Evolutionary conservation across 257 asterid genomes (phyloP).

Genomic region (Thymus quinquecostatus): DNA sequence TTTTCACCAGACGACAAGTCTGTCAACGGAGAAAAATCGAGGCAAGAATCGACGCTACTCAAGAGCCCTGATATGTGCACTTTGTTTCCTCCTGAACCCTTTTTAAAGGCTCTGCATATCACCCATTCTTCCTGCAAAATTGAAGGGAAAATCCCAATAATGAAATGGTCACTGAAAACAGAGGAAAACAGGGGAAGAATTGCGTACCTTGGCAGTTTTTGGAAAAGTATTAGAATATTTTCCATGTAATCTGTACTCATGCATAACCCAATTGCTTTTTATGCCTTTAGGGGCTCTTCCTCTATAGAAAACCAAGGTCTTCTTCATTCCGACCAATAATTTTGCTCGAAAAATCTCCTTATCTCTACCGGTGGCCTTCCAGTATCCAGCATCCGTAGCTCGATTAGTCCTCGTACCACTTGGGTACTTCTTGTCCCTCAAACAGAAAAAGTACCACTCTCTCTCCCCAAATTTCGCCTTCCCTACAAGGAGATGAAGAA

Average conservation of each 20-base stretch:
- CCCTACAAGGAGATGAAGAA: slow-evolving; percentile 39
- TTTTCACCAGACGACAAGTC: slow-evolving; percentile 45
- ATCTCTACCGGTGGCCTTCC: slow-evolving; percentile 86
- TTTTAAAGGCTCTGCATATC: slow-evolving; percentile 66
- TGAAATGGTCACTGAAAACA: not conserved
- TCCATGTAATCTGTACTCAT: slow-evolving; percentile 67
- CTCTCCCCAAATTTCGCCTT: slow-evolving; percentile 73
- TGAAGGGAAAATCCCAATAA: not conserved
- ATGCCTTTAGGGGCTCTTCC: slow-evolving; percentile 80
- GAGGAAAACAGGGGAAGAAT: slow-evolving; percentile 18
- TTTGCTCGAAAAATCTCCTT: slow-evolving; percentile 55
- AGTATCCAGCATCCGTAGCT: slow-evolving; percentile 69
- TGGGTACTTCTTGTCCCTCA: slow-evolving; percentile 68
- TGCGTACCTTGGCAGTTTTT: slow-evolving; percentile 39
- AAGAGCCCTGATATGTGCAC: slow-evolving; percentile 51
- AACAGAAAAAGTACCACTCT: slow-evolving; percentile 76
- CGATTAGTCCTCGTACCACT: slow-evolving; percentile 67
- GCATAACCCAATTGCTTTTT: slow-evolving; percentile 74
- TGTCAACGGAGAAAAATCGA: slow-evolving; percentile 51
- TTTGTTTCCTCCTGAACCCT: slow-evolving; percentile 63
- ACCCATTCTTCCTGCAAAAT: slow-evolving; percentile 78
- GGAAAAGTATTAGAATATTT: slow-evolving; percentile 25
- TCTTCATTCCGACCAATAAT: slow-evolving; percentile 68
- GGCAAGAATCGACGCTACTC: slow-evolving; percentile 10
- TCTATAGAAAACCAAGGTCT: slow-evolving; percentile 64